These are phyloP conservation scores for Actinidia polygama DNA, from an alignment of 179 eudicot genomes.

Conservation along the genomic window DNA sequence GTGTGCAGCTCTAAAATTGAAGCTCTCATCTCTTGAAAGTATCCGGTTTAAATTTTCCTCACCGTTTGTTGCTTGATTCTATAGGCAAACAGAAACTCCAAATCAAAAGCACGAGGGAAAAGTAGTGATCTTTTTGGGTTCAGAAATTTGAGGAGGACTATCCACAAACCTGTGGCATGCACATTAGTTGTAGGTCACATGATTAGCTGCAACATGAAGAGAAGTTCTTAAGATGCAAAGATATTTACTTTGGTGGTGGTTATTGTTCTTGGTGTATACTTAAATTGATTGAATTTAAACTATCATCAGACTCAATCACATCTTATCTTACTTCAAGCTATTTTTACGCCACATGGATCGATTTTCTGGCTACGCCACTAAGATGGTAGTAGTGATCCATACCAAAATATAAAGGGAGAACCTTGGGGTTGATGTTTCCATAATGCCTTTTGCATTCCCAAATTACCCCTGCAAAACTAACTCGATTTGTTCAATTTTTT, in stretches of 20 bases:
- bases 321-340: no score
- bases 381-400: no score
- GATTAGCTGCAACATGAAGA: background rate
- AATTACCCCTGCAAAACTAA: no score
- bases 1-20: conserved; percentile 76
- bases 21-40: conserved; percentile 69
- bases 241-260: background rate
- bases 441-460: no score
- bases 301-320: no score
- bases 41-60: conserved; percentile 41
- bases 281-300: background rate
- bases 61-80: conserved; percentile 63
- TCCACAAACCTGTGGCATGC: background rate
- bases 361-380: background rate
- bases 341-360: background rate
- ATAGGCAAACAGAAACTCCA: background rate
- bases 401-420: no score
- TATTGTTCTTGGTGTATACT: background rate
- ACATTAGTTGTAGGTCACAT: background rate
- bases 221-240: background rate
- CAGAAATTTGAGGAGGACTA: background rate
- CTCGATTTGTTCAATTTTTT: no score
- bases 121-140: no score
- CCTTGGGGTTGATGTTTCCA: no score
- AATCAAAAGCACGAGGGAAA: background rate